phyloP scores from a whole-genome alignment of 345 rosid genomes.

The Brassica nigra region DNA sequence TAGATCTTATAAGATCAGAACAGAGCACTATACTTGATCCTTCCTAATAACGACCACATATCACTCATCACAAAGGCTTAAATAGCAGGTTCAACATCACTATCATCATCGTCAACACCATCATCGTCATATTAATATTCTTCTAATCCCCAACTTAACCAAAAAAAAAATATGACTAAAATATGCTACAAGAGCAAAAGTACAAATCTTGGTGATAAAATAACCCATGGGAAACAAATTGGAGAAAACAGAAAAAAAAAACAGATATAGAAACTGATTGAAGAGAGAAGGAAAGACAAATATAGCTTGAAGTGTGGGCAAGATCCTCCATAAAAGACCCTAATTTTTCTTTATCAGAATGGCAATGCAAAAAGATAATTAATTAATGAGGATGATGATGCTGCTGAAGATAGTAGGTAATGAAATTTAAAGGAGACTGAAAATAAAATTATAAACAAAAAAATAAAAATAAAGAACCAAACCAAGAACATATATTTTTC shows the following conservation, averaged over 20 bases:
- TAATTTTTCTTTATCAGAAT: conserved; percentile 3
- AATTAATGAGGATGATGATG: conserved; percentile 38
- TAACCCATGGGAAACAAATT: conserved; percentile 2
- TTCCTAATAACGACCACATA: not conserved
- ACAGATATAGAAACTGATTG: not conserved
- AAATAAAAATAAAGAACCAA: conserved; percentile 53
- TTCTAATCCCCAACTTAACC: conserved; percentile 3
- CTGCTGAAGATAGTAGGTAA: conserved; percentile 35
- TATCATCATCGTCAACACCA: conserved; percentile 10
- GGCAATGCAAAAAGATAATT: conserved; percentile 24
- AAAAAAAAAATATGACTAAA: conserved; percentile 1
- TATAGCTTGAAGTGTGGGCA: conserved; percentile 20
- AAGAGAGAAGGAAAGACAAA: conserved; percentile 25
- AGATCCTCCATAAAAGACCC: not conserved
- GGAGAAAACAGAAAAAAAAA: not conserved
- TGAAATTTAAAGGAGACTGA: conserved; percentile 29
- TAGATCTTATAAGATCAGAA: conserved; percentile 32
- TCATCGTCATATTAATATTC: conserved; percentile 21
- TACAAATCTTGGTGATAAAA: conserved; percentile 3
- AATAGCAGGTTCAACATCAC: conserved; percentile 10
- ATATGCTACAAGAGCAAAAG: conserved; percentile 1
- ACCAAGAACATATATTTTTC: conserved; percentile 55
- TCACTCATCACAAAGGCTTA: conserved; percentile 28
- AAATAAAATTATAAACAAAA: conserved; percentile 33
- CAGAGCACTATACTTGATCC: conserved; percentile 20